These are phyloP conservation scores for Trichophyton simii DNA, from an alignment of 2,329 filamentous ascomycete genomes.

Conservation along the genomic window DNA sequence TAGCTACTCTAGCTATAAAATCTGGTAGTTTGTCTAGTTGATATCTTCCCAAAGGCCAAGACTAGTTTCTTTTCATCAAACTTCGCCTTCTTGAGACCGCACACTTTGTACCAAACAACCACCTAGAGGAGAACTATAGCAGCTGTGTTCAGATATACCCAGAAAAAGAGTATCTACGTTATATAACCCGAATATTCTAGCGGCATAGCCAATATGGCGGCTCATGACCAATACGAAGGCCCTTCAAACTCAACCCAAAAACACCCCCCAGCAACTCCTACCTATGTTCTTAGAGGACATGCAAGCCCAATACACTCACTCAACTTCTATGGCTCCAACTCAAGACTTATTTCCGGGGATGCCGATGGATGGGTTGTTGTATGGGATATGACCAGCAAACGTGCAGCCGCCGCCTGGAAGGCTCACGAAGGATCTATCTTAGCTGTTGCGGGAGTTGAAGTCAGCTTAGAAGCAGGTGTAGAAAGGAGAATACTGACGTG, in stretches of 20 bases:
- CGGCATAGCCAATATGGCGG: background rate
- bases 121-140: background rate
- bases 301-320: constrained; percentile 65
- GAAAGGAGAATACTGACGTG: constrained; percentile 71
- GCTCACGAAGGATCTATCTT: constrained; percentile 70
- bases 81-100: background rate
- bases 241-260: background rate
- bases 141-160: background rate
- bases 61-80: background rate
- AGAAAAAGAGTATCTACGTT: background rate
- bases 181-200: background rate
- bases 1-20: no score
- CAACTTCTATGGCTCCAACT: constrained; percentile 59
- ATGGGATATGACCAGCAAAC: constrained; percentile 74
- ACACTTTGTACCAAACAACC: background rate
- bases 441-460: constrained; percentile 57
- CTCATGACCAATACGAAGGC: background rate
- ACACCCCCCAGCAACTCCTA: constrained; percentile 42
- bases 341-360: constrained; percentile 71
- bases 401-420: constrained; percentile 72
- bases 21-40: background rate
- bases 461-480: background rate
- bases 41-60: background rate
- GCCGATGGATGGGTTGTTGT: constrained; percentile 77
- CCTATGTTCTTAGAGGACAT: constrained; percentile 75